Evolutionary conservation across 2,329 filamentous ascomycete genomes (phyloP), one percentile per base, ranked within the genome.

Genomic region (Colletotrichum chlorophyti): DNA sequence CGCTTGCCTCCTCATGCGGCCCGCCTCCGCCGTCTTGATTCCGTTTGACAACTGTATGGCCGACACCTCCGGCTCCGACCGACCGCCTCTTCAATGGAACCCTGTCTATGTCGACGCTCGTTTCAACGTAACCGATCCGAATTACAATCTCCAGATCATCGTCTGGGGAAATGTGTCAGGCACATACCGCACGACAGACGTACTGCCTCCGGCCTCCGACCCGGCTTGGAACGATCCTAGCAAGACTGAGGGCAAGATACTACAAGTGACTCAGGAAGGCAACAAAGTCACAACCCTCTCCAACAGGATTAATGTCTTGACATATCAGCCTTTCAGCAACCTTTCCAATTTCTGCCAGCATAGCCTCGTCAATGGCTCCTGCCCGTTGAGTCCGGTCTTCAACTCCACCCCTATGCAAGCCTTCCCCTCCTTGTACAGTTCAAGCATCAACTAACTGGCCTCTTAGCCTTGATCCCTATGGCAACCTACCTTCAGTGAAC

Each of bases 101-200:
- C 93, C 95, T 3, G 73, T 88, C 31, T 87, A 84, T 65, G 84
- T 95, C 55, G 87, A 91, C 66, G 94, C 91, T 54, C 76, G 77
- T 17, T 96, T 96, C 77, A 83, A 91, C 66, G n/a, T n/a, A n/a
- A 80, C 83, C 24, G 72, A 77, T 62, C 71, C 83, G 5, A 81
- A 77, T 47, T 86, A 93, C 69, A 84, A 82, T 35, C 80, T 99
- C 45, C 86, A 84, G 62, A 78, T 97, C 53, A 95, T 87, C 2
- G 83, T 97, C 42, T 98, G 92, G 78, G 94, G 93, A 48, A 97
- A 98, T 73, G 92, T 98, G 26, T 91, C 89, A 8, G 95, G 95
- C 42, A 85, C 88, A 47, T 80, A 83, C 40, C 79, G 80, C 3
- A n/a, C n/a, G n/a, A n/a, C n/a, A n/a, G 69, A 75, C 11, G 76